Percentiles rank a stretch among this genome's conserved stretches.
These are phyloP conservation scores for Geranium incanum DNA, from an alignment of 441 rosid species.

Conservation along the genomic window DNA sequence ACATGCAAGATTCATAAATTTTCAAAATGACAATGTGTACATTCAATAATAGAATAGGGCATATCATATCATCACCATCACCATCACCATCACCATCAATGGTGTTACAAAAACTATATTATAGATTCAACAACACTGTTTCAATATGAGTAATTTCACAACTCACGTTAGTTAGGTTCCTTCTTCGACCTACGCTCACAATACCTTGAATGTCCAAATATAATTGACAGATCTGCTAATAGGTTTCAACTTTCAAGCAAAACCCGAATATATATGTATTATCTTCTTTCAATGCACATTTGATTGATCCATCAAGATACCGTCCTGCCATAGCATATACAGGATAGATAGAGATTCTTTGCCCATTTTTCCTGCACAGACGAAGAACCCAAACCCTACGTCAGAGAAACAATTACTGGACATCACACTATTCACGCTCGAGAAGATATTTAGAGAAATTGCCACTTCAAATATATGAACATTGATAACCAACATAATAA, in stretches of 20 bases:
- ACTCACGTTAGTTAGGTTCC: background rate
- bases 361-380: conserved; percentile 80
- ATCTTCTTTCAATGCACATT: conserved; percentile 1
- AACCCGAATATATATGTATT: background rate
- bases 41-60: background rate
- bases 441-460: too few relatives aligned
- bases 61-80: background rate
- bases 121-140: background rate
- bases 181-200: background rate
- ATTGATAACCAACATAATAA: background rate
- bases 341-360: conserved; percentile 84
- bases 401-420: background rate
- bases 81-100: background rate
- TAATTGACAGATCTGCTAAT: background rate
- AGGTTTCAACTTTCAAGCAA: background rate
- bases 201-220: background rate
- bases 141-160: background rate
- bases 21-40: background rate
- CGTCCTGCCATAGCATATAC: conserved; percentile 80
- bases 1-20: too few relatives aligned
- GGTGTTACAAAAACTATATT: background rate
- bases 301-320: conserved; percentile 45
- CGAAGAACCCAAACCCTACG: background rate
- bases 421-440: too few relatives aligned
- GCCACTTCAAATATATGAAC: background rate